Conservation (phyloP, 352 stramenopile genomes). For the Pythium aristosporum region DNA sequence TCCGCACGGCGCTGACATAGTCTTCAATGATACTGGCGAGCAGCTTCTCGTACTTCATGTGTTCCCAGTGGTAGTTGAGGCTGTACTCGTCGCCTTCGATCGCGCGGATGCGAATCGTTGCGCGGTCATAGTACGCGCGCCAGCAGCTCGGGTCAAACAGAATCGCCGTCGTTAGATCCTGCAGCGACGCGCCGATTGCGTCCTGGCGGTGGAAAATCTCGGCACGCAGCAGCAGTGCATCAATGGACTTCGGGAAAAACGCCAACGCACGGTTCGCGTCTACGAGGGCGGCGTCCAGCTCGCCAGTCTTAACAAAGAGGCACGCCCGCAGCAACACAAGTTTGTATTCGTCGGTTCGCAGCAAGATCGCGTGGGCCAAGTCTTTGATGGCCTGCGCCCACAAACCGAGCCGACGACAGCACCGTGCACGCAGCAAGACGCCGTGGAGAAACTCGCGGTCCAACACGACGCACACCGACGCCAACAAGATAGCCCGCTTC, state of each 20-base stretch:
- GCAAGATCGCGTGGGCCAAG: conserved; percentile 45
- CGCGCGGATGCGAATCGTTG: conserved; percentile 57
- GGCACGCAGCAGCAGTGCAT: conserved; percentile 64
- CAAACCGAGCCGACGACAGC: conserved; percentile 64
- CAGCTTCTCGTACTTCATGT: conserved; percentile 65
- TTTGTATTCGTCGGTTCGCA: conserved; percentile 54
- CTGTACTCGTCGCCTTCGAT: conserved; percentile 66
- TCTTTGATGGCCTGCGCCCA: conserved; percentile 78
- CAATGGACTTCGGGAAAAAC: conserved; percentile 60
- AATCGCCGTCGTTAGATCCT: conserved; percentile 64
- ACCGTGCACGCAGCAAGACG: conserved; percentile 59
- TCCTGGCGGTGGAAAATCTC: conserved; percentile 59
- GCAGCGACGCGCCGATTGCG: conserved; percentile 45
- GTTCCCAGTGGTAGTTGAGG: conserved; percentile 65
- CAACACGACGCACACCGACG: conserved; percentile 66
- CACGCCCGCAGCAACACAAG: conserved; percentile 57
- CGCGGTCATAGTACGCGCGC: conserved; percentile 80
- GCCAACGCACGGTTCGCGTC: conserved; percentile 62
- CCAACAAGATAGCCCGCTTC: conserved; percentile 70
- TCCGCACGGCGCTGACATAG: conserved; percentile 68
- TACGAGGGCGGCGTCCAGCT: conserved; percentile 49
- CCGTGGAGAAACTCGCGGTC: conserved; percentile 61
- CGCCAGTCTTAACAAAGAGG: conserved; percentile 52
- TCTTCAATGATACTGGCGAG: conserved; percentile 69
- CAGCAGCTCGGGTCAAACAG: conserved; percentile 63